Evolutionary conservation across 768 basidiomycete species (phyloP).

Genomic region (Fistulinella prunicolor): DNA sequence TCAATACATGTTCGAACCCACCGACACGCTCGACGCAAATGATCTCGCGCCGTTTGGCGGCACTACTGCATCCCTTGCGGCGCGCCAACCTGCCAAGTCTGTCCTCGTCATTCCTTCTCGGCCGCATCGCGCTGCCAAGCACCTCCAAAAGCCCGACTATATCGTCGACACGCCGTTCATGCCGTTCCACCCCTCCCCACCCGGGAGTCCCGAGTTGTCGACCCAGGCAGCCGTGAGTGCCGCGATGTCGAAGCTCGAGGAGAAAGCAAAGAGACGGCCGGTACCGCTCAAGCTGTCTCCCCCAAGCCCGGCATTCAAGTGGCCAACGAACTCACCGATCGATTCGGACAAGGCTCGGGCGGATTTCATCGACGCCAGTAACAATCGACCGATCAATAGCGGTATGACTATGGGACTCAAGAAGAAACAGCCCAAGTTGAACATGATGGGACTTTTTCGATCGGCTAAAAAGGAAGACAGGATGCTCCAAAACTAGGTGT

Average conservation of each 20-base stretch:
- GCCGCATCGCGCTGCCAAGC: conserved; percentile 34
- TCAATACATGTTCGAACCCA: conserved; percentile 41
- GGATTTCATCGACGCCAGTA: conserved; percentile 44
- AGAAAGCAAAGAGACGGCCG: conserved; percentile 39
- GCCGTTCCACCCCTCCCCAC: conserved; percentile 1
- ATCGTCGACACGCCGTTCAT: conserved; percentile 33
- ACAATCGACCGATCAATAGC: too few relatives aligned
- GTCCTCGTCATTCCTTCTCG: conserved; percentile 38
- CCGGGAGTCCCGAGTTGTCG: too few relatives aligned
- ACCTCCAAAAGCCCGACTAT: conserved; percentile 37
- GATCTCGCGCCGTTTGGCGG: conserved; percentile 35
- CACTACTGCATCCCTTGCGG: conserved; percentile 21
- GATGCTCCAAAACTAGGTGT: too few relatives aligned
- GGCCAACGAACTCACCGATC: conserved; percentile 35
- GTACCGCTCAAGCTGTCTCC: conserved; percentile 41
- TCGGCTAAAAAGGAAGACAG: too few relatives aligned
- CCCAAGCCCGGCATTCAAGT: conserved; percentile 30
- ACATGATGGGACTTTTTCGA: conserved; percentile 33
- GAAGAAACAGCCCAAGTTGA: conserved; percentile 28
- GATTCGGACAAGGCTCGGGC: conserved; percentile 34
- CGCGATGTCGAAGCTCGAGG: conserved; percentile 13
- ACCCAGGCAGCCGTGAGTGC: not conserved
- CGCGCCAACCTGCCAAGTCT: conserved; percentile 33
- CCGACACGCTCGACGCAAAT: conserved; percentile 31
- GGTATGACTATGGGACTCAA: too few relatives aligned